Evolutionary conservation across 1,139 yeast genomes (phyloP), one percentile per base, ranked within the genome.

Genomic region (Saccharomyces pastorianus): DNA sequence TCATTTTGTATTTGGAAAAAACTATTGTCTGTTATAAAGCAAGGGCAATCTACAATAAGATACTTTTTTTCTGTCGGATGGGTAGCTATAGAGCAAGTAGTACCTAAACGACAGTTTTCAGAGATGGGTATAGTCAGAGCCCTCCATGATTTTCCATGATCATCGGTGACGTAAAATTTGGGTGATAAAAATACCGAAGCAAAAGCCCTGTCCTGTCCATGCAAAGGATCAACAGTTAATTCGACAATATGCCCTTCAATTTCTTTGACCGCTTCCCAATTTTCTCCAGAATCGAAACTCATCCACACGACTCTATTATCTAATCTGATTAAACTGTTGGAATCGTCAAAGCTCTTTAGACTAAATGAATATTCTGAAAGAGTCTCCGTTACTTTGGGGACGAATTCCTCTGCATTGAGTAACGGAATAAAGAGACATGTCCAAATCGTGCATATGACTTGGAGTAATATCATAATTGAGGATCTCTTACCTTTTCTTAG

Each of bases 91-190:
- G 2, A 1, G 9, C 44, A 38, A 17, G 9, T 0, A 20, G 4
- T 5, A 38, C 6, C 11, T 2, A 13, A 4, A 4, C 6, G 8
- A 4, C 27, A 23, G n/a, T 51, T 48, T 28, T 8, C 47, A 38
- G 44, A 17, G 8, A 8, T 1, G 3, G 9, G 23, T 38, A 38
- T 38, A 6, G 44, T 38, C 20, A 38, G 9, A 38, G n/a, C 3
- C 25, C 25, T 38, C 71, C 71, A 67, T 3, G 58, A 49, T 17
- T 56, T 51, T n/a, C 71, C 72, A 54, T 58, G 56, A 50, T 67
- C 64, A 6, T 58, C 59, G 27, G 71, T 66, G 26, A 61, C 48
- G 50, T 60, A 63, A 23, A 61, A 26, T 8, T 46, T 48, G 6
- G 48, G 41, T 3, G 17, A 38, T 5, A 46, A 49, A 2, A 23